Base-by-base conservation (phyloP, 2,329 filamentous ascomycete species). In the Monosporascus sp. region DNA sequence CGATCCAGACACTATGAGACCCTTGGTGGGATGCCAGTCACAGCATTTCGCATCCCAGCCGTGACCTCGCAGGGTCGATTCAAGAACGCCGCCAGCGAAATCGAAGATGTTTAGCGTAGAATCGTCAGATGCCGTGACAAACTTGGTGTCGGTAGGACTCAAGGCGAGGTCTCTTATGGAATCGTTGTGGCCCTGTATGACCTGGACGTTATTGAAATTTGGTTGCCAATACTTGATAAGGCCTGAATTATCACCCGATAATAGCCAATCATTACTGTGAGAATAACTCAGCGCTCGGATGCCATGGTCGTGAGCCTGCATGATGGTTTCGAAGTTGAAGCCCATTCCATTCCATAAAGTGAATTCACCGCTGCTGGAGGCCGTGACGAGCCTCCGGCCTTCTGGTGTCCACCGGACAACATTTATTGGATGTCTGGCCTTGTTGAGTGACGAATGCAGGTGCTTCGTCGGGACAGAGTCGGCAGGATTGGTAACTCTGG, bases 251-350 rank as follows among this genome's bases (percentile, higher is more conserved):
- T 97, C 94, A 50, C 90, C 92, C 7, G 94, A 97, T 51, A 99
- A 83, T 14, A 99, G 79, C 93, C 94, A 99, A 72, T 99, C 94
- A 67, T 96, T 90, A 63, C 89, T 95, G 71, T 97, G 90, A 2
- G 94, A 96, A 76, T 96, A 99, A 59, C 85, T 84, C 46, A 92
- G 78, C 9, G 88, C 86, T 61, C 90, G 83, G 59, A 96, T 91
- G 38, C 90, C 89, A 52, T 86, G 85, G 71, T 97, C 93, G 70
- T 97, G 93, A 39, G 93, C 93, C 76, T 96, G 92, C 89, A 97
- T 97, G 27, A 99, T 97, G 3, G 94, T 97, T 74, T 99, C 94
- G 64, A 99, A 99, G 71, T 99, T 97, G 81, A 99, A 99, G 24
- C 91, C 93, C 44, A 93, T 97, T 58, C 94, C 94, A 69, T 99